Percentiles rank a stretch among this genome's conserved stretches.
Conservation (phyloP, 2,329 filamentous ascomycete species). For the Rhynchosporium agropyri region DNA sequence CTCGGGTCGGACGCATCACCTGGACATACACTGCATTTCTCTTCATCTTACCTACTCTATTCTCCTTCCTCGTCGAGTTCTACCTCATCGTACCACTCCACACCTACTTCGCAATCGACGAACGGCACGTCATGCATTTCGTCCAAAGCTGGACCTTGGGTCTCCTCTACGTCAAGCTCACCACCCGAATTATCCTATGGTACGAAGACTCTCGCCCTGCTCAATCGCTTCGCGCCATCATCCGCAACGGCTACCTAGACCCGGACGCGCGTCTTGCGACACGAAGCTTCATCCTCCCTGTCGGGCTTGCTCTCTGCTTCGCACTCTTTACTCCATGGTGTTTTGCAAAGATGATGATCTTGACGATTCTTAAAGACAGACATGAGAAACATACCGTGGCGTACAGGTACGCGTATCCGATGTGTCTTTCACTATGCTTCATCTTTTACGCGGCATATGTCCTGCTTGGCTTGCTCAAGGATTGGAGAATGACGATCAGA, state of each 20-base stretch:
- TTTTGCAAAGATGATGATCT: conserved; percentile 56
- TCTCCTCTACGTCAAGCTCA: conserved; percentile 84
- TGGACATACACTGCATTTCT: conserved; percentile 79
- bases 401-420: conserved; percentile 76
- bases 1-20: conserved; percentile 50
- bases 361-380: conserved; percentile 40
- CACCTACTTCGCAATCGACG: conserved; percentile 41
- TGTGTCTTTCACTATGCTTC: conserved; percentile 43
- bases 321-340: conserved; percentile 67
- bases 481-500: conserved; percentile 80
- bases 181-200: conserved; percentile 67
- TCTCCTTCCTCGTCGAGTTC: conserved; percentile 80
- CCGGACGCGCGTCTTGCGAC: conserved; percentile 81
- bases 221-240: conserved; percentile 72
- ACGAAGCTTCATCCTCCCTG: conserved; percentile 82
- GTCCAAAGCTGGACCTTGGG: conserved; percentile 95
- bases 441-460: conserved; percentile 56
- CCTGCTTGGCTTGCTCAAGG: conserved; percentile 63
- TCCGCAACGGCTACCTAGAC: conserved; percentile 74
- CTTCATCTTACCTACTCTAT: conserved; percentile 78
- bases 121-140: conserved; percentile 75
- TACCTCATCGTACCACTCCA: conserved; percentile 81
- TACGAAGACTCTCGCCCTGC: conserved; percentile 72
- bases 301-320: conserved; percentile 59
- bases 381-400: conserved; percentile 40